Evolutionary conservation across 148 eudicot species (phyloP), one percentile per base, ranked within the genome.

Genomic region (Rhododendron henanense): DNA sequence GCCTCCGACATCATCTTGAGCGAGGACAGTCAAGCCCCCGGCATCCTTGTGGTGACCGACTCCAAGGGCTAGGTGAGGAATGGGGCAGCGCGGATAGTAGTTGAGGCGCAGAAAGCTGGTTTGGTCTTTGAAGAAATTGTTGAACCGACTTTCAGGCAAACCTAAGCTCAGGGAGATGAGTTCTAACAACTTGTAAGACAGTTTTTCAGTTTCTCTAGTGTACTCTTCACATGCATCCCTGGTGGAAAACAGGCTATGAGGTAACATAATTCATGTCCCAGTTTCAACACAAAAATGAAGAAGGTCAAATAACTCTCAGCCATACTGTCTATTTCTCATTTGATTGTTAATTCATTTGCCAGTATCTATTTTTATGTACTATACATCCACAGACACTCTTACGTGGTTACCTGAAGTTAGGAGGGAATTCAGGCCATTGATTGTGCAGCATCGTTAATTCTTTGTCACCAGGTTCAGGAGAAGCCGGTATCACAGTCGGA

Each of bases 1-100:
- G 41, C 94, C 94, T 10, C 88, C 90, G 75, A 90, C 90, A 55
- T 87, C 86, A 45, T 92, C 92, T 78, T 90, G 92, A 19, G 94
- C 87, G 3, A 90, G 87, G 37, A 92, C 89, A 5, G 94, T 92
- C 47, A 92, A 35, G 87, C 78, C 91, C n/a, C 91, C 91, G 0
- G 90, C 84, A 79, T 92, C 93, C 85, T 92, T 92, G 82, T 92
- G 94, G 21, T 69, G 87, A 79, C 87, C 86, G 6, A 91, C 91
- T 13, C 94, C 94, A 21, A 91, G 86, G 45, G 87, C 93, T 2
- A 88, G 89, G 82, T 90, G 83, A 48, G 94, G 93, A 73, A 85
- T 79, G 16, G 90, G 94, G 78, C 93, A 92, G 5, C 85, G 79
- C 3, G 93, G 93, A 50, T 92, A 92, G 83, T 91, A 84, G 59